Evolutionary conservation across 169 alveolate species (phyloP), one percentile per base, ranked within the genome.

Genomic region (Plasmodium vivax): DNA sequence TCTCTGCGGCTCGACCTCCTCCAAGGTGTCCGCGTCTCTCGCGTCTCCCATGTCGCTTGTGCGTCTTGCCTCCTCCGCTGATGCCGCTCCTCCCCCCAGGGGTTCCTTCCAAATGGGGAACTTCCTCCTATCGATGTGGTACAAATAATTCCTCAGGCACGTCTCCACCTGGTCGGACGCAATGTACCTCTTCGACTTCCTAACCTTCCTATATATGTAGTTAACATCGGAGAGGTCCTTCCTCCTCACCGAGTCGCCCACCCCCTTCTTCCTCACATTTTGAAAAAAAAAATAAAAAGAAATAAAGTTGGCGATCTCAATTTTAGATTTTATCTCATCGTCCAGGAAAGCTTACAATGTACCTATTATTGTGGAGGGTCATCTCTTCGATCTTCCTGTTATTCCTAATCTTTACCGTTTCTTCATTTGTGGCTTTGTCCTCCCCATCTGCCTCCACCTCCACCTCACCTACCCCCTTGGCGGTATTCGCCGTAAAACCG

Each of bases 281-380:
- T 77, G 74, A 79, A 88, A 88, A 30, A 77, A 88, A 47, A 56
- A 56, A 73, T 88, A 88, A n/a, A 88, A 88, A 3, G 94, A 88
- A 79, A 88, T 88, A 73, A 88, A 88, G 82, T 88, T 88, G 12
- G 90, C 87, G 36, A 88, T 88, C n/a, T 88, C 90, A 79, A 88
- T 88, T 88, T 88, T 88, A 8, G 71, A 79, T 7, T 47, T 47
- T n/a, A 9, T 79, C 19, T 2, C 56, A 56, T 80, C 85, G 43
- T 88, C n/a, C 82, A 30, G 79, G 45, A 58, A 88, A 79, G 73
- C 47, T 38, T 2, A 88, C 72, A 1, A 88, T 79, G 82, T 79
- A 80, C 73, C 47, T 77, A 43, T 88, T 88, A 79, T 88, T 88
- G 82, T 77, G 34, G 45, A 27, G 34, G 8, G 72, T 27, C 3